phyloP scores from a whole-genome alignment of 139 green algal species.

The Bryopsis sp. region DNA sequence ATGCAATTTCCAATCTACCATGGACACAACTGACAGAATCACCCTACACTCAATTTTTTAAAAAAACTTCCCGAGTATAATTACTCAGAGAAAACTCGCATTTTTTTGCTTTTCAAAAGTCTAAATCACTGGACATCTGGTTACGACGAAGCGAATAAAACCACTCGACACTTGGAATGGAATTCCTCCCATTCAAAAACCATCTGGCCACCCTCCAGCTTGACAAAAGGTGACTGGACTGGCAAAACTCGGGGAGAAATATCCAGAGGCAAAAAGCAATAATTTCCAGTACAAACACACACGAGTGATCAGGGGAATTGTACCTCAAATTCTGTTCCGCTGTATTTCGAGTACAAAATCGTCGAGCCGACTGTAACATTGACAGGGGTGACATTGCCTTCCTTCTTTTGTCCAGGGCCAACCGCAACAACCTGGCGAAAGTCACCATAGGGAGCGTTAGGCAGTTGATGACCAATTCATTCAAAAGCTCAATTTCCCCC shows the following conservation, averaged over 20 bases:
- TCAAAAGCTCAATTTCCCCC: too few species aligned
- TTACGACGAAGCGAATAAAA: not conserved
- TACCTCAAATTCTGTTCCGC: constrained; percentile 76
- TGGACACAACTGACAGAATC: not conserved
- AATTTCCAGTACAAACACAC: not conserved
- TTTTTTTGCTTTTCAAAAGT: not conserved
- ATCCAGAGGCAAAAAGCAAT: too few species aligned
- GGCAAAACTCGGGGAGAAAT: too few species aligned
- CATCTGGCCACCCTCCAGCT: not conserved
- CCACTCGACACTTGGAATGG: not conserved
- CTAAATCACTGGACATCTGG: not conserved
- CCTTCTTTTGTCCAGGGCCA: constrained; percentile 54
- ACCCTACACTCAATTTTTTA: not conserved
- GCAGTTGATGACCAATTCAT: too few species aligned
- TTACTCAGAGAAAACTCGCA: not conserved
- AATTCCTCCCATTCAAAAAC: not conserved
- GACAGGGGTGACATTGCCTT: constrained; percentile 44
- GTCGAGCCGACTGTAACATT: constrained; percentile 58
- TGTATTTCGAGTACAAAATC: constrained; percentile 85
- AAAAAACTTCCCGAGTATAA: not conserved
- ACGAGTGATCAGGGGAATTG: constrained; percentile 3
- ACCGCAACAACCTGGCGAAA: constrained; percentile 62
- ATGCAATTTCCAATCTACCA: too few species aligned
- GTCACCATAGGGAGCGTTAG: too few species aligned
- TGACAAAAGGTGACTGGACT: not conserved